Base-by-base conservation (phyloP, 768 basidiomycete genomes). In the Amanita polypyramis region DNA sequence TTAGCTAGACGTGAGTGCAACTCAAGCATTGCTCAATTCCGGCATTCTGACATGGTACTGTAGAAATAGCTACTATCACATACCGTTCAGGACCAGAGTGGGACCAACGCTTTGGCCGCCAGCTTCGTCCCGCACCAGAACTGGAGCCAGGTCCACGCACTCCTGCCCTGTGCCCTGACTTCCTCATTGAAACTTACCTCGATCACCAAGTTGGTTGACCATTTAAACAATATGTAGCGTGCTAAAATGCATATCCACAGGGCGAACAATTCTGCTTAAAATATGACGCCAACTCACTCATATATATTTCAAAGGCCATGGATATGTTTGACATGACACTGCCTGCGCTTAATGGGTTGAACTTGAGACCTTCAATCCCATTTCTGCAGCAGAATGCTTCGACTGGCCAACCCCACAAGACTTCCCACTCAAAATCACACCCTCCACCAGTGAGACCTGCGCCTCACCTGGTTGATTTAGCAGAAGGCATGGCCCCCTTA, bases 281-380 rank as follows among this genome's bases (percentile, higher is more conserved):
- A 62, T 99, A 98, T 63, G 96, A 99, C 62, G 95, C 96, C 50
- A 99, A 98, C 68, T 97, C 94, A 1, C 82, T 98, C 64, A 92
- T 98, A 55, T 99, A 98, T 71, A 80, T 99, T 52, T 95, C 91
- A 4, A 99, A 98, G 66, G 96, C 96, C 27, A 99, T 99, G 96
- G 96, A 98, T 63, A 74, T 98, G 0, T 99, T 99, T 65, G 95
- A 97, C 67, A 82, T 99, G 79, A 92, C 91, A 3, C 67, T 70
- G 0, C 75, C 87, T 12, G 76, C 91, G 12, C 75, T 99, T 14
- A 62, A 75, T 41, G 76, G 77, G 20, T 76, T 97, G 25, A 73
- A 76, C 27, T 70, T 97, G 62, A 19, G 59, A 56, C 54, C 65
- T 40, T 41, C 63, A 47, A 30, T 29, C 61, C 43, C 47, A 59